Evolutionary conservation across 176 grass and related monocot species (phyloP), one percentile per base, ranked within the genome.

Genomic region (Canna indica): DNA sequence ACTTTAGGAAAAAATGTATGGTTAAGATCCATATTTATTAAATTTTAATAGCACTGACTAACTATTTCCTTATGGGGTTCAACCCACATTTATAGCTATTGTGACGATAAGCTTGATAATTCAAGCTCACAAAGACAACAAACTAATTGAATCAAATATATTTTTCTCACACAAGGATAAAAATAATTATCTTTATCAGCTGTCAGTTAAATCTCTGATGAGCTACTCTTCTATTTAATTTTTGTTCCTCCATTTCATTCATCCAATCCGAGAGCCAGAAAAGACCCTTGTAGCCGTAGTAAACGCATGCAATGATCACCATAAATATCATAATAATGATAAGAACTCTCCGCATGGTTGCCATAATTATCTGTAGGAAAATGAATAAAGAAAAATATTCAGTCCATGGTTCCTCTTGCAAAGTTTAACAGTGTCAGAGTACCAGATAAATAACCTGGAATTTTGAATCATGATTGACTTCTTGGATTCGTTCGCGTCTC

Each of bases 261-360:
- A 97, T 97, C 88, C 88, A 83, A 79, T 97, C 93, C 24, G 93
- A 97, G 42, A 97, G 74, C 77, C 79, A 34, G 75, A 83, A 81
- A 34, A 97, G 54, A 20, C 77, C 84, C 28, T 90, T 97, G 56
- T 77, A 82, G 22, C 81, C 28, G 12, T 75, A 67, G 46, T 81
- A 73, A 59, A 78, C 14, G 46, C 52, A 77, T 42, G 81, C 66
- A 34, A 78, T 16, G 20, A 60, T 47, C 16, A 61, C 33, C 65
- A 85, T 54, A 3, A 73, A 67, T 34, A 88, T 59, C 63, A 86
- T n/a, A 66, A 85, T 46, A 36, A 86, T 44, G 64, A 82, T 72
- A 35, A 97, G 30, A 34, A 28, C 76, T 78, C 59, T 82, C 39
- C 36, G 36, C 1, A 72, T 52, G 29, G 65, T 59, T 0, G 59